phyloP scores from a whole-genome alignment of 2,329 filamentous ascomycete species.

The Neobulgaria alba region DNA sequence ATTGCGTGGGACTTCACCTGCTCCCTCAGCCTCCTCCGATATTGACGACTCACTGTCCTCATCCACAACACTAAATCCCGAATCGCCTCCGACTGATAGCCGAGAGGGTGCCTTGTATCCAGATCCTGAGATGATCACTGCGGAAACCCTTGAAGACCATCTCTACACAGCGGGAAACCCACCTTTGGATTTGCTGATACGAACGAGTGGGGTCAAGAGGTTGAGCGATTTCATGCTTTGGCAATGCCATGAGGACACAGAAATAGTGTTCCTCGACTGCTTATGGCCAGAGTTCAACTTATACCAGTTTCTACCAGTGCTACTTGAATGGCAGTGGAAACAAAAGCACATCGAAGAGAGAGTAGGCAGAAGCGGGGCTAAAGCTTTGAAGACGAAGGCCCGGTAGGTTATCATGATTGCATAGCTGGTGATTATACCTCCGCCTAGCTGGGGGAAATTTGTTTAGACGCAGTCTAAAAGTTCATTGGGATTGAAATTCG shows the following conservation, averaged over 20 bases:
- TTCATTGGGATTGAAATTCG: too few species aligned
- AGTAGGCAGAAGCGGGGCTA: conserved; percentile 6
- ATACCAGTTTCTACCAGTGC: conserved; percentile 83
- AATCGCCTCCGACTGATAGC: conserved; percentile 24
- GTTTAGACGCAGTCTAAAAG: too few species aligned
- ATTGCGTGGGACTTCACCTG: conserved; percentile 38
- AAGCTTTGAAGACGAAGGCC: conserved; percentile 14
- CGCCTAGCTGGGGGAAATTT: too few species aligned
- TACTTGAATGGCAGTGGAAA: conserved; percentile 80
- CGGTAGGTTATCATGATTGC: conserved; percentile 12
- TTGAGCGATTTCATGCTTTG: conserved; percentile 98
- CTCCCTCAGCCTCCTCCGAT: conserved; percentile 34
- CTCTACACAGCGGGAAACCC: conserved; percentile 83
- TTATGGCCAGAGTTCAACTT: conserved; percentile 96
- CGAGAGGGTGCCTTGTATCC: conserved; percentile 35
- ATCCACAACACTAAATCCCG: conserved; percentile 41
- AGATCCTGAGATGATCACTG: conserved; percentile 85
- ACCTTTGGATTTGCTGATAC: conserved; percentile 81
- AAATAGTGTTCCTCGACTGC: conserved; percentile 85
- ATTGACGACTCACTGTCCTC: conserved; percentile 47
- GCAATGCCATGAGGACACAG: conserved; percentile 90
- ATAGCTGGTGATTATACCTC: too few species aligned
- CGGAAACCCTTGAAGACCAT: conserved; percentile 72
- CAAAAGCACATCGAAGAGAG: conserved; percentile 29
- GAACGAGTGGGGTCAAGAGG: conserved; percentile 86